Conservation (phyloP, 768 basidiomycete genomes). For the Sporobolomyces roseus region DNA sequence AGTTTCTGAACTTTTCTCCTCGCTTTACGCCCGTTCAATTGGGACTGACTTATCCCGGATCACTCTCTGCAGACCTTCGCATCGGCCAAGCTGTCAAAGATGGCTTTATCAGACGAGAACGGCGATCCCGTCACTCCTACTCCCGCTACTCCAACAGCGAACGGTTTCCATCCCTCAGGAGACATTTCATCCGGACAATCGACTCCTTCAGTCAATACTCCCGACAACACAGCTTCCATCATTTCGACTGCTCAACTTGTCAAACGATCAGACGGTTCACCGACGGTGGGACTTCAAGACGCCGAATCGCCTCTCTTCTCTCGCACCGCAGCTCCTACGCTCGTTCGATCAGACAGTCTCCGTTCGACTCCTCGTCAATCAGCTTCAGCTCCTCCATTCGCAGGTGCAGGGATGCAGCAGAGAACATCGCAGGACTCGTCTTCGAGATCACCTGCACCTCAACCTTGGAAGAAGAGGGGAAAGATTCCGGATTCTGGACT, state of each 20-base stretch:
- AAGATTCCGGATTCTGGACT: conserved; percentile 36
- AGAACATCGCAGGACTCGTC: too few relatives aligned
- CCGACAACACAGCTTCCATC: conserved; percentile 8
- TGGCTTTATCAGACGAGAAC: conserved; percentile 7
- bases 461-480: conserved; percentile 20
- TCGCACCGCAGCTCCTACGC: neutral
- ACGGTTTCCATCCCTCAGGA: neutral
- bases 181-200: conserved; percentile 12
- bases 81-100: conserved; percentile 22
- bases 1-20: neutral
- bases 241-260: conserved; percentile 24
- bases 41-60: neutral
- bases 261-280: conserved; percentile 3
- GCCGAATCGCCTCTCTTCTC: conserved; percentile 6
- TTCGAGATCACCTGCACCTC: too few relatives aligned
- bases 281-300: neutral
- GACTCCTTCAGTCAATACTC: neutral
- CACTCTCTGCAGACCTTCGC: conserved; percentile 22
- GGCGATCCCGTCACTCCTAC: neutral
- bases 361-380: neutral
- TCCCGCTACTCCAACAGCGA: neutral
- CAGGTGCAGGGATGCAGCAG: too few relatives aligned
- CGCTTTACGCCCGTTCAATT: fast-evolving
- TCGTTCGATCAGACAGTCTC: conserved; percentile 27
- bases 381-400: too few relatives aligned